phyloP scores from a whole-genome alignment of 140 eudicot species.

The Flaveria floridana region DNA sequence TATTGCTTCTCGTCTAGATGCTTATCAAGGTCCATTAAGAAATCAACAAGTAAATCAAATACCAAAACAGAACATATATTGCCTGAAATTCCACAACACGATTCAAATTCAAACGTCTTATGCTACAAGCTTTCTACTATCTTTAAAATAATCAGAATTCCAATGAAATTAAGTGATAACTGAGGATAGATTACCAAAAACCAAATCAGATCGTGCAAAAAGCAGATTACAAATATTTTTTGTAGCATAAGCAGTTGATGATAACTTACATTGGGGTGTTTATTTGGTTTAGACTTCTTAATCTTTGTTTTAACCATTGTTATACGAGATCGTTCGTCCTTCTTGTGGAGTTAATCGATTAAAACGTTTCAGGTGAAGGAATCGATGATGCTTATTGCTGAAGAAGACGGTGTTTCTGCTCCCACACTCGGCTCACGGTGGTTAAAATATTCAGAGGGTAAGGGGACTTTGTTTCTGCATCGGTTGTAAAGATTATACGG shows the following conservation, averaged over 20 bases:
- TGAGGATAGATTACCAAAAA: not conserved
- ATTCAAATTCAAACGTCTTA: not conserved
- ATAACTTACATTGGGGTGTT: constrained; percentile 51
- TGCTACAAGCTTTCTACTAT: not conserved
- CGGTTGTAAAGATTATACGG: no score
- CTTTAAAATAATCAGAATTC: not conserved
- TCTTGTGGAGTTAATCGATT: not conserved
- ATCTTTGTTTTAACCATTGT: constrained; percentile 75
- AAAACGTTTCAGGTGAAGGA: constrained; percentile 18
- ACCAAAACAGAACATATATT: not conserved
- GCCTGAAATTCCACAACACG: constrained; percentile 1
- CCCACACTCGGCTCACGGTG: constrained; percentile 22
- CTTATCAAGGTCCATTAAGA: constrained; percentile 7
- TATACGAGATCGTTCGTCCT: constrained; percentile 19
- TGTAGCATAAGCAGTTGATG: not conserved
- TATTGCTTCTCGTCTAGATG: constrained; percentile 3
- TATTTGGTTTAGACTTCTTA: constrained; percentile 59
- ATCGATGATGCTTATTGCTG: constrained; percentile 1
- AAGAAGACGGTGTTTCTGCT: constrained; percentile 26
- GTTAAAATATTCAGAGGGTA: not conserved
- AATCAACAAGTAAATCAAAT: constrained; percentile 4
- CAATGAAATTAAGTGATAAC: not conserved
- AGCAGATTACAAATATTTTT: not conserved
- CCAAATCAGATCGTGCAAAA: constrained; percentile 22
- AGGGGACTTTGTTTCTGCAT: no score